Conservation (phyloP, 495 filamentous ascomycete genomes). For the Neurospora hispaniola region DNA sequence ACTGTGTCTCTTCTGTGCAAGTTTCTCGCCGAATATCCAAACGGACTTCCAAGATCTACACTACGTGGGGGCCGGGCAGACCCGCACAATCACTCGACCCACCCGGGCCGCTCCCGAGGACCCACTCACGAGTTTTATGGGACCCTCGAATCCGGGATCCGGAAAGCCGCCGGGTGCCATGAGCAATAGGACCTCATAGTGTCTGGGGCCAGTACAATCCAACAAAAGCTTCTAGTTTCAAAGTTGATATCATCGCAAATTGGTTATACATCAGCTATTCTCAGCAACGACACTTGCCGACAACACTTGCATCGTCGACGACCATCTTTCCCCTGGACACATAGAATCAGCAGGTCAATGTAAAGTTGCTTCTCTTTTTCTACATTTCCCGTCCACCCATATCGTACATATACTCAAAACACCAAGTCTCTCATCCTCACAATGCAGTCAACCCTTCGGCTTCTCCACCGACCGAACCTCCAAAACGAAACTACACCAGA, state of each 20-base stretch:
- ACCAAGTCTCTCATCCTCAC: not conserved
- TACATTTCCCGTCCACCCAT: not conserved
- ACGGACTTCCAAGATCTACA: too few relatives aligned
- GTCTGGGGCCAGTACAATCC: too few relatives aligned
- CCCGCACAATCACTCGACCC: not conserved
- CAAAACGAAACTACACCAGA: not conserved
- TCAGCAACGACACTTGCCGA: not conserved
- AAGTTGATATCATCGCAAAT: not conserved
- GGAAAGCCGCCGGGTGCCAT: not conserved
- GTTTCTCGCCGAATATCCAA: too few relatives aligned
- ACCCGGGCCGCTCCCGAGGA: not conserved
- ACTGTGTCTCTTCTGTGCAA: too few relatives aligned
- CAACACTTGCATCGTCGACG: fast-evolving
- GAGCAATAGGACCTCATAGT: not conserved
- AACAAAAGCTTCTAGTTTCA: too few relatives aligned
- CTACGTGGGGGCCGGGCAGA: not conserved
- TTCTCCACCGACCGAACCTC: not conserved
- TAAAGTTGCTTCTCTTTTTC: not conserved
- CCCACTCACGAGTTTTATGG: not conserved
- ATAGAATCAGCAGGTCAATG: not conserved
- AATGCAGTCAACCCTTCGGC: not conserved
- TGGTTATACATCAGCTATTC: not conserved
- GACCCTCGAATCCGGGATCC: not conserved
- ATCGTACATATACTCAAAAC: not conserved
- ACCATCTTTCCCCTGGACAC: not conserved